These are phyloP conservation scores for Xylaria sp. DNA, from an alignment of 2,329 filamentous ascomycete species.

Conservation along the genomic window DNA sequence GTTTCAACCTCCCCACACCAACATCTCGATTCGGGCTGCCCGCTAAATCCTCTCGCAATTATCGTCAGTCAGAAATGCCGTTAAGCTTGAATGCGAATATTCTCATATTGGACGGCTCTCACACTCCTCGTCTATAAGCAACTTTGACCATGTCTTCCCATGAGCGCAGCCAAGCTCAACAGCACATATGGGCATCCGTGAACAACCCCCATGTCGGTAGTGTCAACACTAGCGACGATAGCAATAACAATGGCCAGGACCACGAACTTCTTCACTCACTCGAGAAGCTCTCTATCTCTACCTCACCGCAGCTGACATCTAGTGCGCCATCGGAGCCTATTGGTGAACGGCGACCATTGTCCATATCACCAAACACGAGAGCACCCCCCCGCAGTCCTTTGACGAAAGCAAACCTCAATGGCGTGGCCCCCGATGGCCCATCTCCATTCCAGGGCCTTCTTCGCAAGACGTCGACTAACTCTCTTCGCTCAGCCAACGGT, in stretches of 20 bases:
- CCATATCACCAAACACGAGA: conserved; percentile 43
- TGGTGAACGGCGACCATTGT: conserved; percentile 29
- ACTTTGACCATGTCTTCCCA: conserved; percentile 36
- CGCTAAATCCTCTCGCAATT: background rate
- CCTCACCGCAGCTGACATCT: conserved; percentile 45
- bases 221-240: conserved; percentile 12
- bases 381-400: conserved; percentile 51
- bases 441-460: conserved; percentile 57
- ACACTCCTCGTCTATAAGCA: conserved; percentile 28
- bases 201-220: conserved; percentile 13
- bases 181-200: conserved; percentile 18
- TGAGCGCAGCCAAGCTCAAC: conserved; percentile 32
- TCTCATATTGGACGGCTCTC: background rate
- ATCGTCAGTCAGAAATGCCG: background rate
- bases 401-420: conserved; percentile 40
- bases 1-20: background rate
- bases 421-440: conserved; percentile 47
- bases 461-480: conserved; percentile 63
- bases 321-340: conserved; percentile 20
- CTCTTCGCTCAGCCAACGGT: conserved; percentile 57
- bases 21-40: background rate
- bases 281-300: conserved; percentile 46
- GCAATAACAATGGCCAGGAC: conserved; percentile 25
- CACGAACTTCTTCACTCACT: conserved; percentile 38
- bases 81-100: background rate